Evolutionary conservation across 2,329 filamentous ascomycete species (phyloP), one percentile per base, ranked within the genome.

Genomic region (Endocalyx cinctus): DNA sequence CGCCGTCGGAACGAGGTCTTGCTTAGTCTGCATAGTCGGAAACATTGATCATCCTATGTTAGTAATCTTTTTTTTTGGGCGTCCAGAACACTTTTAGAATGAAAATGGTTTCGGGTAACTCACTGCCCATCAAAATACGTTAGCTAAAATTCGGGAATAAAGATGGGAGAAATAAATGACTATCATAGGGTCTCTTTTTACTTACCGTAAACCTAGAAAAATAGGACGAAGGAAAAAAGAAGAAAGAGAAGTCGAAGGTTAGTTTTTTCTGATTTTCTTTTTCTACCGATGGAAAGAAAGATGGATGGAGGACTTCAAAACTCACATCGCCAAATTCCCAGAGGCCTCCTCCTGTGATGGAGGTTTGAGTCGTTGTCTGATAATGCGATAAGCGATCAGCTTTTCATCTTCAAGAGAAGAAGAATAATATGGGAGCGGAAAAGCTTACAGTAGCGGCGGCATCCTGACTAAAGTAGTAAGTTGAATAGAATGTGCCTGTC

Each of bases 11-110:
- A 69, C 50, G 41, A 56, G 50, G 51, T 69, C 65, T 38, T 59
- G 49, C 57, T 67, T 68, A 40, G 64, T 69, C 57, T 68, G 68
- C n/a, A n/a, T n/a, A n/a, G n/a, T n/a, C n/a, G n/a, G n/a, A n/a
- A n/a, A n/a, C n/a, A n/a, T n/a, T n/a, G n/a, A n/a, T n/a, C n/a
- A n/a, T n/a, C n/a, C n/a, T n/a, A n/a, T n/a, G n/a, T n/a, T n/a
- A n/a, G n/a, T n/a, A n/a, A n/a, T n/a, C n/a, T n/a, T n/a, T n/a
- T n/a, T n/a, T n/a, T n/a, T n/a, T n/a, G n/a, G n/a, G n/a, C n/a
- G n/a, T n/a, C n/a, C n/a, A n/a, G n/a, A n/a, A n/a, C n/a, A n/a
- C n/a, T n/a, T n/a, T n/a, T n/a, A n/a, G n/a, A n/a, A n/a, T n/a
- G n/a, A n/a, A n/a, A n/a, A n/a, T n/a, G n/a, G n/a, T n/a, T n/a